phyloP scores from a whole-genome alignment of 805 yeast species.

The Candida xyloterini region DNA sequence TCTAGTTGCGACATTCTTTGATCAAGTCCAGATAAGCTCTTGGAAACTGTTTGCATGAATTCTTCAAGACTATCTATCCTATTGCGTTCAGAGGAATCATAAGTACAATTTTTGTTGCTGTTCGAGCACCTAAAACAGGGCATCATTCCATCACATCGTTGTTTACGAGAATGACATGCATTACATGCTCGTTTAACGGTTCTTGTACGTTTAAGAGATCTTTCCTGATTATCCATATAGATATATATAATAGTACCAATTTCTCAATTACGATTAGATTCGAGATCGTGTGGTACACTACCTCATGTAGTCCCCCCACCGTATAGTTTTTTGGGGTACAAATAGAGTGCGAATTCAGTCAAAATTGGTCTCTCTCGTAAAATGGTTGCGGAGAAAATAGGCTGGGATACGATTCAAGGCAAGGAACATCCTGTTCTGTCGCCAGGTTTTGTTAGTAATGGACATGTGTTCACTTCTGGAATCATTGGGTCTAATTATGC shows the following conservation, averaged over 20 bases:
- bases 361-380: too few species aligned
- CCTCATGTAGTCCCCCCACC: neutral
- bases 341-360: neutral
- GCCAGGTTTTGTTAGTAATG: constrained; percentile 22
- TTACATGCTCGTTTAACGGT: constrained; percentile 4
- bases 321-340: neutral
- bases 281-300: too few species aligned
- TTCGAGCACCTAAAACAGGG: constrained; percentile 5
- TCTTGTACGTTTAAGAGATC: neutral
- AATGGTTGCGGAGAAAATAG: constrained; percentile 28
- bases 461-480: constrained; percentile 29
- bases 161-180: constrained; percentile 7
- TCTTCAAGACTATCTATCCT: neutral
- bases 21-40: neutral
- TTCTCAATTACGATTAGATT: neutral
- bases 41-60: constrained; percentile 1
- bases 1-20: constrained; percentile 1
- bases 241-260: neutral
- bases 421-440: constrained; percentile 28
- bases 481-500: constrained; percentile 28
- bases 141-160: constrained; percentile 5
- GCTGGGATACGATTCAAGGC: constrained; percentile 37
- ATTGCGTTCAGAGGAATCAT: neutral
- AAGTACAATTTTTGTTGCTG: neutral
- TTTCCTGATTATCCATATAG: neutral